These are phyloP conservation scores for Aphanomyces astaci DNA, from an alignment of 352 stramenopile species.

Conservation along the genomic window DNA sequence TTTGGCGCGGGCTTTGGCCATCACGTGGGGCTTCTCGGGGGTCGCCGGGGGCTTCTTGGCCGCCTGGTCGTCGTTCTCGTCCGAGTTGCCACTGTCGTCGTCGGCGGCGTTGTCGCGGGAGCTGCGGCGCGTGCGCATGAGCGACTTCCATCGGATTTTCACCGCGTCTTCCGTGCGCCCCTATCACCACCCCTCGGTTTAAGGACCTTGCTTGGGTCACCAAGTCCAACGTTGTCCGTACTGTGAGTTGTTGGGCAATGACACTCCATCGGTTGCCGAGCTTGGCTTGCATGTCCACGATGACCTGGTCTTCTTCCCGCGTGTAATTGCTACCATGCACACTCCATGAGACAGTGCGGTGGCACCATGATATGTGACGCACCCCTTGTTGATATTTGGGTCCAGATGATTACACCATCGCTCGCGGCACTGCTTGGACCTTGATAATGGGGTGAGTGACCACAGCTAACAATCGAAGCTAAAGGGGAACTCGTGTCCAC, in stretches of 20 bases:
- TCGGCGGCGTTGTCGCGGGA: constrained; percentile 63
- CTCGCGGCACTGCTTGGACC: constrained; percentile 89
- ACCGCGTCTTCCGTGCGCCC: constrained; percentile 89
- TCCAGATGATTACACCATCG: constrained; percentile 90
- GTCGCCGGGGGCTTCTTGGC: not conserved
- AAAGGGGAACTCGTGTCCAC: constrained; percentile 26
- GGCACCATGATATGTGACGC: constrained; percentile 19
- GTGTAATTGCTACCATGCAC: constrained; percentile 56
- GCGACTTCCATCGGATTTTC: constrained; percentile 91
- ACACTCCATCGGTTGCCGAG: constrained; percentile 90
- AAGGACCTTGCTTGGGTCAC: too few species aligned
- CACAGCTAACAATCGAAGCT: not conserved
- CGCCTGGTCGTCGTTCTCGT: not conserved
- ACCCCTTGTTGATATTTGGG: constrained; percentile 90
- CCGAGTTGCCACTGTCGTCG: constrained; percentile 11
- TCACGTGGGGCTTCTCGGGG: too few species aligned
- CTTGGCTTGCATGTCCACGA: constrained; percentile 88
- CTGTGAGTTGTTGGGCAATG: constrained; percentile 86
- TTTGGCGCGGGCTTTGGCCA: not conserved
- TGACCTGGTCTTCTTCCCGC: constrained; percentile 87
- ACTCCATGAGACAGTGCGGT: not conserved
- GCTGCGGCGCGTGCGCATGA: constrained; percentile 66
- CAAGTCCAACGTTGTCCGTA: constrained; percentile 21
- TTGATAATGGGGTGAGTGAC: constrained; percentile 30
- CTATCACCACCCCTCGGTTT: constrained; percentile 25